Conservation (phyloP, 768 basidiomycete species). For the Chalciporus chontae region DNA sequence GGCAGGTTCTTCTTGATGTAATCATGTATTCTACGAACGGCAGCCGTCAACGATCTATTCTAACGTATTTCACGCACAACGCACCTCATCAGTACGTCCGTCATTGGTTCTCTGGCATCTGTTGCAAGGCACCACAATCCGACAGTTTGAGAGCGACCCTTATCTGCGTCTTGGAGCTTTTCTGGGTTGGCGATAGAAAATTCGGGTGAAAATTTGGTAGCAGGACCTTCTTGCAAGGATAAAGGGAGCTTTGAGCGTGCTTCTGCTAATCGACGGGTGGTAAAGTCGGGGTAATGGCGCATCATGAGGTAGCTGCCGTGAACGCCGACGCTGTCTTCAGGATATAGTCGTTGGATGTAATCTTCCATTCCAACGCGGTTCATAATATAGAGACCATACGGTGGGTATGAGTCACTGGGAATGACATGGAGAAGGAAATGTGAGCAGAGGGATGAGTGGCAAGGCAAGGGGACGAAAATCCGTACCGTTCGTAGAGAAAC, state of each 20-base stretch:
- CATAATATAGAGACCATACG: constrained; percentile 81
- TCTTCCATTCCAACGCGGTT: constrained; percentile 81
- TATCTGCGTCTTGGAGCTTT: constrained; percentile 42
- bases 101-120: constrained; percentile 67
- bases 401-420: constrained; percentile 67
- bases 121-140: constrained; percentile 76
- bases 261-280: constrained; percentile 42
- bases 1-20: constrained; percentile 63
- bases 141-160: constrained; percentile 55
- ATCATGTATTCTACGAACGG: constrained; percentile 48
- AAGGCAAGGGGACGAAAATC: constrained; percentile 11
- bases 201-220: constrained; percentile 48
- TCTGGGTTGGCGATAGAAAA: constrained; percentile 45
- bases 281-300: constrained; percentile 69
- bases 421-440: constrained; percentile 6
- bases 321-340: constrained; percentile 67
- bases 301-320: constrained; percentile 69
- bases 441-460: neutral
- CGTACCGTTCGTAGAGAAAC: constrained; percentile 84
- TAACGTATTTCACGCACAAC: constrained; percentile 13
- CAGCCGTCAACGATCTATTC: neutral
- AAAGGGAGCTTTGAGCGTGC: constrained; percentile 26
- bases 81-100: constrained; percentile 67
- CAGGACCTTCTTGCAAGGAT: constrained; percentile 26
- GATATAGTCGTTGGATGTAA: constrained; percentile 68